phyloP scores from a whole-genome alignment of 768 basidiomycete species.

The Dioszegia crocea region DNA sequence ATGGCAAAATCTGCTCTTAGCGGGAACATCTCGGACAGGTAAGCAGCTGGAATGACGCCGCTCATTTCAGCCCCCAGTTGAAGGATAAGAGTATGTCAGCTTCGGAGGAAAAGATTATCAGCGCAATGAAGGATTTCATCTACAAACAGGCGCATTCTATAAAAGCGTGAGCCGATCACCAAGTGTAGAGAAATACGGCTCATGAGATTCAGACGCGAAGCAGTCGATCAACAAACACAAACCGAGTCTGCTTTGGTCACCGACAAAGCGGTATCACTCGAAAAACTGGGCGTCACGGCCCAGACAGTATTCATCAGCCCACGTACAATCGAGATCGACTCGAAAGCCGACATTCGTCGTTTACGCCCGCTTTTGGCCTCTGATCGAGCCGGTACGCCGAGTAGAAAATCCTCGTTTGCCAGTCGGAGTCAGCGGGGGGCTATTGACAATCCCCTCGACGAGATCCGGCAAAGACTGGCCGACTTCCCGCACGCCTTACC shows the following conservation, averaged over 20 bases:
- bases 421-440: conserved; percentile 32
- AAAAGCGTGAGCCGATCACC: conserved; percentile 59
- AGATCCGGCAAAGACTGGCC: conserved; percentile 33
- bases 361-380: conserved; percentile 23
- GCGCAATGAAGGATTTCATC: conserved; percentile 84
- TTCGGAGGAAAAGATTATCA: conserved; percentile 76
- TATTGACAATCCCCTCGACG: conserved; percentile 37
- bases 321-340: conserved; percentile 32
- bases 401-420: conserved; percentile 41
- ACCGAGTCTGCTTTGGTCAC: conserved; percentile 20
- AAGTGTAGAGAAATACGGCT: conserved; percentile 7
- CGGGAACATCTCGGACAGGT: conserved; percentile 9
- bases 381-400: conserved; percentile 14
- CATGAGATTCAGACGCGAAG: conserved; percentile 26
- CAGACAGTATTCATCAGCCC: conserved; percentile 78
- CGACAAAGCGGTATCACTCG: conserved; percentile 54
- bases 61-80: conserved; percentile 9
- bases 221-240: background rate
- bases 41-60: background rate
- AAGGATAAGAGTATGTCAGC: conserved; percentile 67
- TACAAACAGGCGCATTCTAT: conserved; percentile 74
- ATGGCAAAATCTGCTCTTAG: conserved; percentile 16
- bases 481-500: conserved; percentile 18
- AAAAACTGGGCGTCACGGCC: conserved; percentile 81
- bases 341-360: conserved; percentile 25